Conservation (phyloP, 2,329 filamentous ascomycete genomes). For the Sporothrix dimorphospora region DNA sequence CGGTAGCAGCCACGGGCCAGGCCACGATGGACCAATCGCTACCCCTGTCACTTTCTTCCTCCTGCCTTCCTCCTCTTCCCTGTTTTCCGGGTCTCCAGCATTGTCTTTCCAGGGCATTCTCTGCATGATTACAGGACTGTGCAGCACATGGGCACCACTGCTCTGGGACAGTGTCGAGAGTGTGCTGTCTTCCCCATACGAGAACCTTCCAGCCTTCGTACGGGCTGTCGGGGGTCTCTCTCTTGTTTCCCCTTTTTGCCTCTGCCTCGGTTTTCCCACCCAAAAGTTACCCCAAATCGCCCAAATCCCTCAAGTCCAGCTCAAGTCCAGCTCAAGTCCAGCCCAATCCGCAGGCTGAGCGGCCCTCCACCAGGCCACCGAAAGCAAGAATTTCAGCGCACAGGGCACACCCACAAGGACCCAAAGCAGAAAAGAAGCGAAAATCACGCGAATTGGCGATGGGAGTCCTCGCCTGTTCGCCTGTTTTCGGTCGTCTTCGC, state of each 20-base stretch:
- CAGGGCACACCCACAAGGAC: neutral
- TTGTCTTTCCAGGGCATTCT: neutral
- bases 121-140: conserved; percentile 4
- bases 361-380: neutral
- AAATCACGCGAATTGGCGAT: neutral
- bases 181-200: neutral
- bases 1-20: neutral
- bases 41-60: conserved; percentile 3
- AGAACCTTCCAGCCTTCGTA: conserved; percentile 3
- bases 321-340: neutral
- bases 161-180: neutral
- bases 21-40: neutral
- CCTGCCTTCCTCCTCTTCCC: too few species aligned
- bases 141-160: neutral
- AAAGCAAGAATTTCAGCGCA: neutral
- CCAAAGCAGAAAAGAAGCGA: neutral
- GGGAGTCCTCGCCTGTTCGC: neutral
- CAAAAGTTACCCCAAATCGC: too few species aligned
- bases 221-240: neutral
- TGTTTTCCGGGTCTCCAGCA: neutral
- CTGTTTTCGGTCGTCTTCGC: neutral
- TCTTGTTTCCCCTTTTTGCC: too few species aligned
- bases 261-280: neutral
- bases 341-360: neutral
- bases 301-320: neutral